Evolutionary conservation across 768 basidiomycete species (phyloP).

Genomic region (Fistulinella prunicolor): DNA sequence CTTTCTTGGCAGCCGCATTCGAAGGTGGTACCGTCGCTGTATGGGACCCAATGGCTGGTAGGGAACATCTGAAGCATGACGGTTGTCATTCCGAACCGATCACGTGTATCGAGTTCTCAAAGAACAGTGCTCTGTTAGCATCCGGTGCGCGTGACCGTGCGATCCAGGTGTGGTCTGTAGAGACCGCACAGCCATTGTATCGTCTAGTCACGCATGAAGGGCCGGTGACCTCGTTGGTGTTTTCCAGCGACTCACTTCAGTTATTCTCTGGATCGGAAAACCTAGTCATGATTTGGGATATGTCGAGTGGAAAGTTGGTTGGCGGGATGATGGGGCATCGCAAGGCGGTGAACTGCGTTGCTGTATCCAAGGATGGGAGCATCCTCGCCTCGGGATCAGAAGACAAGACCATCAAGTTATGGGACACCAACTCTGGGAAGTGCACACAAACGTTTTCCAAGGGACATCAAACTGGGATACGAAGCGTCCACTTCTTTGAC

Average conservation of each 20-base stretch:
- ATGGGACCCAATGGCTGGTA: slow-evolving; percentile 21
- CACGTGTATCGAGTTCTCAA: slow-evolving; percentile 20
- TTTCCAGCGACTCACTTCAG: slow-evolving; percentile 16
- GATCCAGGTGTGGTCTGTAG: slow-evolving; percentile 25
- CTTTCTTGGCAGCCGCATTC: slow-evolving; percentile 19
- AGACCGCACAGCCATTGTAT: slow-evolving; percentile 11
- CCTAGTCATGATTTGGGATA: slow-evolving; percentile 24
- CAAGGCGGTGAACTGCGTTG: slow-evolving; percentile 13
- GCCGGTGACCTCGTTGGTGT: slow-evolving; percentile 17
- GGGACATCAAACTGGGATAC: slow-evolving; percentile 13
- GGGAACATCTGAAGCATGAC: slow-evolving; percentile 16
- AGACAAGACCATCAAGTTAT: slow-evolving; percentile 25
- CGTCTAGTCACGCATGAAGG: slow-evolving; percentile 15
- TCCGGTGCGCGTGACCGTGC: slow-evolving; percentile 18
- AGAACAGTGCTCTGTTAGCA: slow-evolving; percentile 10
- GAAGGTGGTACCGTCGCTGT: slow-evolving; percentile 11
- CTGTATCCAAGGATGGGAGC: slow-evolving; percentile 18
- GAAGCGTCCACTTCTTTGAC: slow-evolving; percentile 13
- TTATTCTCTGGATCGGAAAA: slow-evolving; percentile 25
- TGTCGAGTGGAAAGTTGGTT: slow-evolving; percentile 11
- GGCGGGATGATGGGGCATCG: slow-evolving; percentile 22
- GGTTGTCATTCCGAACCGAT: slow-evolving; percentile 11
- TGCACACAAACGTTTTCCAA: slow-evolving; percentile 14
- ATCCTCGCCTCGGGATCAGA: slow-evolving; percentile 22
- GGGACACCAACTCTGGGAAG: slow-evolving; percentile 18